Evolutionary conservation across 306 rosid species (phyloP).

Genomic region (Begonia loranthoides): DNA sequence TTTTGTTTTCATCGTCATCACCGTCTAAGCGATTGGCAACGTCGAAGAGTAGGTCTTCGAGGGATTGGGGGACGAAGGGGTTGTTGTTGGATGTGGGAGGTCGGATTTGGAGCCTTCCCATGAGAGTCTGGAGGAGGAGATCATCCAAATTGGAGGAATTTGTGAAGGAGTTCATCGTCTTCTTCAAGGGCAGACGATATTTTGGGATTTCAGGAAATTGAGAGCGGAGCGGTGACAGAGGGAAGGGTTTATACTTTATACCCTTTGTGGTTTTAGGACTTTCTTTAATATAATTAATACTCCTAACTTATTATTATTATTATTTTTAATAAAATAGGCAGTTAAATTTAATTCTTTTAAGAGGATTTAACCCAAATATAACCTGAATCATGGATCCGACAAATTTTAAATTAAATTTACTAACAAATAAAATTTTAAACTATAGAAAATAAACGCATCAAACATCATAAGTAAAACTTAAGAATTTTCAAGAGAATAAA

Average conservation of each 20-base stretch:
- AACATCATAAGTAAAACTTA: no score
- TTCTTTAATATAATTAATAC: no score
- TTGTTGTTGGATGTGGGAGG: constrained; percentile 16
- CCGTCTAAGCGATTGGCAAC: constrained; percentile 26
- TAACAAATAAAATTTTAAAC: no score
- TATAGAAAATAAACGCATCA: no score
- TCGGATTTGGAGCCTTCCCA: constrained; percentile 61
- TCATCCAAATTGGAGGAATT: constrained; percentile 39
- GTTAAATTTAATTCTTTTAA: no score
- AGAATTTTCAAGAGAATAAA: no score
- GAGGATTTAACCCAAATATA: no score
- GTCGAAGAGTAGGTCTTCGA: constrained; percentile 58
- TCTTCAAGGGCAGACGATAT: background rate
- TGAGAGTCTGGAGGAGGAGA: constrained; percentile 51
- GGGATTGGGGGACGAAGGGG: constrained; percentile 44
- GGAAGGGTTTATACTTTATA: background rate
- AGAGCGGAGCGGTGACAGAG: background rate
- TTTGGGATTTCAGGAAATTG: constrained; percentile 10
- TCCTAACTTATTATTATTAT: no score
- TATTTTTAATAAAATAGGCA: no score
- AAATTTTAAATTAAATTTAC: no score
- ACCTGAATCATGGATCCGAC: no score
- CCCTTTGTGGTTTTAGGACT: no score
- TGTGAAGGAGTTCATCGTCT: constrained; percentile 32
- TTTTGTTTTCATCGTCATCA: constrained; percentile 23